Evolutionary conservation across 306 rosid genomes (phyloP).

Genomic region (Lablab purpureus): DNA sequence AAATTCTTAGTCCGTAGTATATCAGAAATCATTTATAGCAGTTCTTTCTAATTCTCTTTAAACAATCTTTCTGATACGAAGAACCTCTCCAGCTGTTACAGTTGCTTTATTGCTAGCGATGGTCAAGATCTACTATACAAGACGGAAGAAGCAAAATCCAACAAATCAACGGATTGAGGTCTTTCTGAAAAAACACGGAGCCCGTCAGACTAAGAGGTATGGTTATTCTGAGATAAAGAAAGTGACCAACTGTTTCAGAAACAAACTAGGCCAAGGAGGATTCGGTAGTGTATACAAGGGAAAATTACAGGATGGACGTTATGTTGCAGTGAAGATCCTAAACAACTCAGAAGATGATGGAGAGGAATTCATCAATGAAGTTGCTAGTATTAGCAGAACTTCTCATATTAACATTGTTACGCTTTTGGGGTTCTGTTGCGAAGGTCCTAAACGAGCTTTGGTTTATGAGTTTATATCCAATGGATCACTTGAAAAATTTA

Average conservation of each 20-base stretch:
- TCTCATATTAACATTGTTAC: conserved; percentile 50
- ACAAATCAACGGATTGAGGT: conserved; percentile 11
- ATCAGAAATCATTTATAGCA: background rate
- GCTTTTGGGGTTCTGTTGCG: conserved; percentile 38
- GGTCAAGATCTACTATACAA: background rate
- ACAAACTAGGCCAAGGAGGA: conserved; percentile 55
- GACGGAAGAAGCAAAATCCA: conserved; percentile 15
- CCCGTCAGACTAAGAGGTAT: conserved; percentile 39
- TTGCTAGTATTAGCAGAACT: conserved; percentile 47
- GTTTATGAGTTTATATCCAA: conserved; percentile 57
- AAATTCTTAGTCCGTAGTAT: background rate
- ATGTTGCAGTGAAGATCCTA: conserved; percentile 55
- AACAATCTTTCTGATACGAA: conserved; percentile 1
- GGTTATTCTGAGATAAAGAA: conserved; percentile 43
- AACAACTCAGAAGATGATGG: conserved; percentile 37
- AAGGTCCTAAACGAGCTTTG: conserved; percentile 45
- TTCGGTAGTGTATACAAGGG: conserved; percentile 49
- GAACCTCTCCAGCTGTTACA: conserved; percentile 8
- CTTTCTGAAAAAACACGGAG: conserved; percentile 35
- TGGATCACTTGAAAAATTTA: conserved; percentile 59
- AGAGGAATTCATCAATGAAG: conserved; percentile 52
- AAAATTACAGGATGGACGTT: conserved; percentile 34
- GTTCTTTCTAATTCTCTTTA: background rate
- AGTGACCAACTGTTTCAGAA: conserved; percentile 44
- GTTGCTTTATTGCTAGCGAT: background rate